phyloP scores from a whole-genome alignment of 2,329 filamentous ascomycete genomes.

The Aspergillus carbonarius region DNA sequence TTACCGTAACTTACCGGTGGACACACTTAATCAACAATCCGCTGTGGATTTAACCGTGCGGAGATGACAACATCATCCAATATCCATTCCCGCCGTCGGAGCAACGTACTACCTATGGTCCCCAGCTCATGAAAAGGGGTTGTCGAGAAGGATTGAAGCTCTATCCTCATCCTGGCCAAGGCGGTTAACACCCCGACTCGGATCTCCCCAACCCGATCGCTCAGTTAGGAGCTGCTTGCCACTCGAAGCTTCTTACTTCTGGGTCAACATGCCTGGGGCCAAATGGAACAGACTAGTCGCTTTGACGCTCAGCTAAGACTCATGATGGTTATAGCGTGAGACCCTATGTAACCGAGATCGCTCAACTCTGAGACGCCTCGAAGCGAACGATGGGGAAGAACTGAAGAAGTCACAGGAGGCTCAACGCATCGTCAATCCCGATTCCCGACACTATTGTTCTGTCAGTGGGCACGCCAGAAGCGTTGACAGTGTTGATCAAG shows the following conservation, averaged over 20 bases:
- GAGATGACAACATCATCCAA: background rate
- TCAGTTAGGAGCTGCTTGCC: background rate
- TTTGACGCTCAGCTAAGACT: background rate
- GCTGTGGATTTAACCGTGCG: background rate
- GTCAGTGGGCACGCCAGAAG: background rate
- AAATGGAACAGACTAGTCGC: background rate
- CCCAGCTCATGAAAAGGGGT: background rate
- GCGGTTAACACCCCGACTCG: background rate
- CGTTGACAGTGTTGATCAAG: slow-evolving; percentile 5
- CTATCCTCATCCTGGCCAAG: background rate
- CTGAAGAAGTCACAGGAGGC: background rate
- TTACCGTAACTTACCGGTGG: slow-evolving; percentile 2
- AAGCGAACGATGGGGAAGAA: background rate
- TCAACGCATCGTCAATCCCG: background rate
- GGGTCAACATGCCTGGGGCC: background rate
- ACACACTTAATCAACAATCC: slow-evolving; percentile 1
- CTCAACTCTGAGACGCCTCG: background rate
- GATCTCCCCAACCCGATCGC: background rate
- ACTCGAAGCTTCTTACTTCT: background rate
- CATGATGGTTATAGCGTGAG: background rate
- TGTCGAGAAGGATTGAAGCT: background rate
- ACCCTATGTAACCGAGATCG: background rate
- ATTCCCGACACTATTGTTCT: background rate
- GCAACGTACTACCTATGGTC: background rate
- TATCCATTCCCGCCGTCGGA: background rate